Evolutionary conservation across 768 basidiomycete species (phyloP).

Genomic region (Lactifluus pinguis): DNA sequence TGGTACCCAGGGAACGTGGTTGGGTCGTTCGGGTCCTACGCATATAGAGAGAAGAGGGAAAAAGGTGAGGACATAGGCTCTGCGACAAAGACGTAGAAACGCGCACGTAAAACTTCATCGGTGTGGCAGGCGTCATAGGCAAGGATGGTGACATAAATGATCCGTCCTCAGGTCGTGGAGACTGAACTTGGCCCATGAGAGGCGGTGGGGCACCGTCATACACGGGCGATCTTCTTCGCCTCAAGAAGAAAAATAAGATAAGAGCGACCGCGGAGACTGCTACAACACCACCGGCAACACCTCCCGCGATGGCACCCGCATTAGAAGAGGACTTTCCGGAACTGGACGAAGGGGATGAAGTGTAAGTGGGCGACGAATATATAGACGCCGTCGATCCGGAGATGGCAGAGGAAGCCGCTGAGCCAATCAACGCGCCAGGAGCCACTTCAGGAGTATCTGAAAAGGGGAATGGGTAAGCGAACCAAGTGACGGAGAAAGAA

Average conservation of each 20-base stretch:
- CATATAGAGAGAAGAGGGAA: background rate
- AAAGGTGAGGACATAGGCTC: no score
- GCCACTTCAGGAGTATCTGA: background rate
- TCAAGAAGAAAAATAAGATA: background rate
- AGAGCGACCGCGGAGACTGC: background rate
- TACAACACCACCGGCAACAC: background rate
- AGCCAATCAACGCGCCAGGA: background rate
- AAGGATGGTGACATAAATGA: background rate
- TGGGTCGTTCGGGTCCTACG: slow-evolving; percentile 5
- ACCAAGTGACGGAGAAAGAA: no score
- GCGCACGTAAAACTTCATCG: slow-evolving; percentile 8
- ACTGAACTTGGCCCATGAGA: background rate
- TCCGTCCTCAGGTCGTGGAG: no score
- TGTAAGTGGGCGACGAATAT: background rate
- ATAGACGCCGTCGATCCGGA: background rate
- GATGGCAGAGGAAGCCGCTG: no score
- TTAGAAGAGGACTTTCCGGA: background rate
- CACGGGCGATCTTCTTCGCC: background rate
- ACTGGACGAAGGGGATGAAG: background rate
- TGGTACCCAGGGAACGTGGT: slow-evolving; percentile 2
- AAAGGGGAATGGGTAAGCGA: background rate
- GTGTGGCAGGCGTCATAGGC: background rate
- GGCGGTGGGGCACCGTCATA: background rate
- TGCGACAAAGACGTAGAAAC: background rate
- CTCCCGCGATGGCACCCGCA: background rate